phyloP scores from a whole-genome alignment of 2,329 filamentous ascomycete species.

The Ampelomyces quisqualis region DNA sequence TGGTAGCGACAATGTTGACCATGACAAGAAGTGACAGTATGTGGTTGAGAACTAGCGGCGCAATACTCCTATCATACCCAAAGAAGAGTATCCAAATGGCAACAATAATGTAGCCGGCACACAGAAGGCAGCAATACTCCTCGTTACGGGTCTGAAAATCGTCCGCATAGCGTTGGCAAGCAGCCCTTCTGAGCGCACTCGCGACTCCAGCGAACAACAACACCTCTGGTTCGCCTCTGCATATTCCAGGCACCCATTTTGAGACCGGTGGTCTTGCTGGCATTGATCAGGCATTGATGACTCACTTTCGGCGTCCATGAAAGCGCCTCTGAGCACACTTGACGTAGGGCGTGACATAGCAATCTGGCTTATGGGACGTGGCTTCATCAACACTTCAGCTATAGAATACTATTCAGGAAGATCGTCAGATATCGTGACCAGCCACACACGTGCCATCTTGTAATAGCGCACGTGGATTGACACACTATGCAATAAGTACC shows the following conservation, averaged over 20 bases:
- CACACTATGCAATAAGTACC: too few species aligned
- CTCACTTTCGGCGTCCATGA: too few species aligned
- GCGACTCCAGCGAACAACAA: slow-evolving; percentile 24
- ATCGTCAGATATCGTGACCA: too few species aligned
- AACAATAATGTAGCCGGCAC: slow-evolving; percentile 8
- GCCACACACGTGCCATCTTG: too few species aligned
- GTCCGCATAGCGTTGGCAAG: slow-evolving; percentile 8
- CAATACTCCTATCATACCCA: slow-evolving; percentile 5
- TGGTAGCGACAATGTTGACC: slow-evolving; percentile 17
- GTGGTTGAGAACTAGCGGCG: slow-evolving; percentile 8
- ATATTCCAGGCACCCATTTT: slow-evolving; percentile 23
- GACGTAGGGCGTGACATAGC: too few species aligned
- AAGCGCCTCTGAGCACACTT: too few species aligned
- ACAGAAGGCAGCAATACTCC: slow-evolving; percentile 2
- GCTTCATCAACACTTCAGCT: too few species aligned
- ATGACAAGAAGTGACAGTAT: slow-evolving; percentile 8
- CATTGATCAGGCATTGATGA: too few species aligned
- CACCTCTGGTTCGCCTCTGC: too few species aligned
- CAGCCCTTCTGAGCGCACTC: slow-evolving; percentile 14
- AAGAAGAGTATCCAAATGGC: slow-evolving; percentile 7
- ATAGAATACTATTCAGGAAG: too few species aligned
- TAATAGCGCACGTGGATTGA: too few species aligned
- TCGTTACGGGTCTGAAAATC: slow-evolving; percentile 1
- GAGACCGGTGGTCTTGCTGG: slow-evolving; percentile 22
- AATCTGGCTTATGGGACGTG: too few species aligned